Conservation (phyloP, 2,329 filamentous ascomycete genomes). For the Macrophomina tecta region DNA sequence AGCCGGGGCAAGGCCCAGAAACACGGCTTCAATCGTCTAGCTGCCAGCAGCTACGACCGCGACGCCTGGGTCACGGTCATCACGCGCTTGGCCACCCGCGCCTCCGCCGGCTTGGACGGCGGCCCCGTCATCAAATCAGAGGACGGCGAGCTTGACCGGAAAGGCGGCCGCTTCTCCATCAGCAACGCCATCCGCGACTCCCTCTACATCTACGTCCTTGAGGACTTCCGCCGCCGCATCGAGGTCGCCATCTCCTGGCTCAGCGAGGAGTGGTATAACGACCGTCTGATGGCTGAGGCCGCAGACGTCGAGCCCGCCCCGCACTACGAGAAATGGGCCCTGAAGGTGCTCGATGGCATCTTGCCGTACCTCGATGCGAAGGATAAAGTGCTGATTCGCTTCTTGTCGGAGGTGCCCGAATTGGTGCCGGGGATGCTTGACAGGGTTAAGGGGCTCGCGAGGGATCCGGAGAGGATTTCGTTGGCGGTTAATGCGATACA, state of each 20-base stretch:
- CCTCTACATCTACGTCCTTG: slow-evolving; percentile 84
- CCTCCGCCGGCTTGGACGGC: slow-evolving; percentile 72
- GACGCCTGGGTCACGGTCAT: slow-evolving; percentile 93
- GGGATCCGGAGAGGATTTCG: slow-evolving; percentile 67
- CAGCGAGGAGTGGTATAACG: slow-evolving; percentile 98
- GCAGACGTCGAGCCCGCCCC: slow-evolving; percentile 48
- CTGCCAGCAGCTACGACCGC: slow-evolving; percentile 80
- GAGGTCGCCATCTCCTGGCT: slow-evolving; percentile 93
- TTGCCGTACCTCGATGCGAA: slow-evolving; percentile 88
- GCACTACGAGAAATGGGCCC: slow-evolving; percentile 80
- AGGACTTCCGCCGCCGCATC: slow-evolving; percentile 89
- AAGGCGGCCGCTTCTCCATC: slow-evolving; percentile 53
- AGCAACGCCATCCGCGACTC: slow-evolving; percentile 77
- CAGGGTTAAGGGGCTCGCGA: slow-evolving; percentile 69
- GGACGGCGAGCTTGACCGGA: slow-evolving; percentile 32
- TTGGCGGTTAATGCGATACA: slow-evolving; percentile 64
- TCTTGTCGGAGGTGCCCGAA: slow-evolving; percentile 88
- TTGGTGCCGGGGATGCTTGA: slow-evolving; percentile 74
- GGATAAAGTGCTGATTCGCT: slow-evolving; percentile 88
- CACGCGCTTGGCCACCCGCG: slow-evolving; percentile 81
- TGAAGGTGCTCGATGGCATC: slow-evolving; percentile 86
- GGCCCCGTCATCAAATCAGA: slow-evolving; percentile 61
- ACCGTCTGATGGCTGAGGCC: slow-evolving; percentile 63
- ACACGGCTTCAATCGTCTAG: slow-evolving; percentile 81
- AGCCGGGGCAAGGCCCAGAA: slow-evolving; percentile 52